phyloP scores from a whole-genome alignment of 164 flowering plant species.

The Berberis thunbergii region DNA sequence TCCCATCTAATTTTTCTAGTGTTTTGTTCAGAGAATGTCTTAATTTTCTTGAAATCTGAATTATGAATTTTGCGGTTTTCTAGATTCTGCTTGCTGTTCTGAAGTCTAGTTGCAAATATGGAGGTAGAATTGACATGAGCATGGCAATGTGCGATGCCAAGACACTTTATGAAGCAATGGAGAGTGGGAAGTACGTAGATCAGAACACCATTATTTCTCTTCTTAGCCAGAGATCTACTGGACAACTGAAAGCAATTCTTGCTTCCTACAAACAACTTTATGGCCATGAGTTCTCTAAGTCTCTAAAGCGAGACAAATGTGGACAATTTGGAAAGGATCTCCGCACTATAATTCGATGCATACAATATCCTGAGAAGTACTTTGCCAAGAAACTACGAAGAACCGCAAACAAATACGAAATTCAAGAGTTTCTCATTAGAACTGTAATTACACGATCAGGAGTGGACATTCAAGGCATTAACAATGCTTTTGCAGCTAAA shows the following conservation, averaged over 20 bases:
- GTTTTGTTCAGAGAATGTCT: not conserved
- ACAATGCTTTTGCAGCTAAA: conserved; percentile 20
- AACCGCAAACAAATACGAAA: conserved; percentile 12
- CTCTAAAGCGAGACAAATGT: conserved; percentile 24
- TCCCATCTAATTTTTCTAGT: not conserved
- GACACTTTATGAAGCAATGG: conserved; percentile 35
- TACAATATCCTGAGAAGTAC: conserved; percentile 27
- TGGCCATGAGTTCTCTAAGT: conserved; percentile 35
- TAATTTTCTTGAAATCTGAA: not conserved
- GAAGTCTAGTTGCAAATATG: conserved; percentile 15
- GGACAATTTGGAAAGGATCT: conserved; percentile 32
- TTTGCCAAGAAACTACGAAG: conserved; percentile 27
- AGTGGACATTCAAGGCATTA: conserved; percentile 15
- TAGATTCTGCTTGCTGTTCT: conserved; percentile 22
- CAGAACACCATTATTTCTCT: conserved; percentile 21
- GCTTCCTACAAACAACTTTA: conserved; percentile 31
- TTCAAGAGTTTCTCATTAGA: conserved; percentile 17
- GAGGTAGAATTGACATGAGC: conserved; percentile 20
- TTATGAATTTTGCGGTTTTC: not conserved
- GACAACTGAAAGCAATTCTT: conserved; percentile 24
- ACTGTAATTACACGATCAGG: conserved; percentile 15
- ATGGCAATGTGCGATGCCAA: conserved; percentile 44
- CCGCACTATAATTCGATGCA: conserved; percentile 13
- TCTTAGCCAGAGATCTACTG: conserved; percentile 22
- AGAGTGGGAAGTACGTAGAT: conserved; percentile 29